A percentile compares a stretch with the other conserved stretches of the same genome.
phyloP scores from a whole-genome alignment of 1,284 basidiomycete genomes.

The Exobasidium rhododendri region DNA sequence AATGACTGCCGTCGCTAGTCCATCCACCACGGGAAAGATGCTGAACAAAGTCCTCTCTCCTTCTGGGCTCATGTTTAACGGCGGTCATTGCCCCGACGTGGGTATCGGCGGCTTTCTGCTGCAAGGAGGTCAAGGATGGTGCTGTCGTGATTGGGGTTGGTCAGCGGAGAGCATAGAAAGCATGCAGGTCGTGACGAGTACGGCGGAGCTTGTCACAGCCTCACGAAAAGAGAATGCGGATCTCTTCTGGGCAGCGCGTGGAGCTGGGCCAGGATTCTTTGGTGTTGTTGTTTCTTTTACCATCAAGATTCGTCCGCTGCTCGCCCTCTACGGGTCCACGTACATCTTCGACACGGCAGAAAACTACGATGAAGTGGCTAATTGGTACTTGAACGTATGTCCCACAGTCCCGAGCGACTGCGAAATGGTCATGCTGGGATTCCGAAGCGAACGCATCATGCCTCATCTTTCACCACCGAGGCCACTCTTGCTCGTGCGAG shows the following conservation, averaged over 20 bases:
- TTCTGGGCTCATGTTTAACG: conserved; percentile 6
- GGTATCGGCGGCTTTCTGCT: conserved; percentile 6
- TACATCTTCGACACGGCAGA: conserved; percentile 3
- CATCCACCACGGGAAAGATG: conserved; percentile 9
- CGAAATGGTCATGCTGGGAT: conserved; percentile 14
- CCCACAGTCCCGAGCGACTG: neutral
- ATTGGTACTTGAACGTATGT: conserved; percentile 2
- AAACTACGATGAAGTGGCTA: neutral
- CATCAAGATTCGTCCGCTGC: neutral
- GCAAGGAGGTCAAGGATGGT: conserved; percentile 8
- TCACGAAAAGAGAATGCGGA: conserved; percentile 2
- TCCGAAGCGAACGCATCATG: conserved; percentile 3
- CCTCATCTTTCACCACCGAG: conserved; percentile 3
- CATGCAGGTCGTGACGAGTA: conserved; percentile 1
- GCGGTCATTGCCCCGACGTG: conserved; percentile 4
- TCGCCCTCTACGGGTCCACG: neutral
- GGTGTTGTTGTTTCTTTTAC: conserved; percentile 5
- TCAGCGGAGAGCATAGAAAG: neutral
- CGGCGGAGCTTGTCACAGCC: neutral
- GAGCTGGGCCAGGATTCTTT: conserved; percentile 3
- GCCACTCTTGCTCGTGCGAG: conserved; percentile 1
- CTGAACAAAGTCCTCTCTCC: neutral
- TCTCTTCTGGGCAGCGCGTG: conserved; percentile 1
- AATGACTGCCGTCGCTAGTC: conserved; percentile 1
- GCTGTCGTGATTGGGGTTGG: conserved; percentile 1